Conservation (phyloP, 2,329 filamentous ascomycete species). For the Colletotrichum euphorbiae region DNA sequence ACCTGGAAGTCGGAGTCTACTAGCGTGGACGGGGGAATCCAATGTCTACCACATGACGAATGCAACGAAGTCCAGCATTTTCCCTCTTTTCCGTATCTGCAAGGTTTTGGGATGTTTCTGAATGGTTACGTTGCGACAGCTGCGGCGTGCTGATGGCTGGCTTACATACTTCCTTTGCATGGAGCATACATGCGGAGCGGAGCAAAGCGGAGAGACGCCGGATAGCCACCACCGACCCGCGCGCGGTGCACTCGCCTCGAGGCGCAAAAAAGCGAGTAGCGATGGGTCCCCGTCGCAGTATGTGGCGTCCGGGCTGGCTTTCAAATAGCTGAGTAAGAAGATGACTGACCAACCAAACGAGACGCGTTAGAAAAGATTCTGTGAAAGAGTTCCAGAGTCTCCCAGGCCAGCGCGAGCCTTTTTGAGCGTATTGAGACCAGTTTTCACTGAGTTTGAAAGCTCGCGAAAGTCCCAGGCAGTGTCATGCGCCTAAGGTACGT, state of each 20-base stretch:
- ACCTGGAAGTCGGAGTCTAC: no score
- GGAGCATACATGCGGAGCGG: background rate
- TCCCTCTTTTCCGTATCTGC: no score
- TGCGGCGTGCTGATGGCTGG: no score
- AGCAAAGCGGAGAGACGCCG: background rate
- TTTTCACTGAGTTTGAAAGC: no score
- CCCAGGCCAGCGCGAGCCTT: no score
- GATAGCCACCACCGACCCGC: background rate
- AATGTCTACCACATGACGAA: no score
- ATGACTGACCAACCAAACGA: conserved; percentile 21
- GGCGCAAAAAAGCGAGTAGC: background rate
- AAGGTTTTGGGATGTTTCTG: no score
- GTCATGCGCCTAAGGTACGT: no score
- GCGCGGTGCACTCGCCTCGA: conserved; percentile 14
- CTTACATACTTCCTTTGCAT: background rate
- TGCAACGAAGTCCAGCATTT: no score
- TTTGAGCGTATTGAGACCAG: no score
- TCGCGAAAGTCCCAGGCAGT: background rate
- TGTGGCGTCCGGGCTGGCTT: conserved; percentile 13
- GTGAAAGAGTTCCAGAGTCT: background rate
- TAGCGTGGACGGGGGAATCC: no score
- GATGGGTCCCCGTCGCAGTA: background rate
- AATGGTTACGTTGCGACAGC: no score
- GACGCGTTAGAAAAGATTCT: conserved; percentile 8
- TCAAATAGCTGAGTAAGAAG: conserved; percentile 35